Evolutionary conservation across 2,329 filamentous ascomycete genomes (phyloP), one percentile per base, ranked within the genome.

Genomic region (Calonectria hongkongensis): DNA sequence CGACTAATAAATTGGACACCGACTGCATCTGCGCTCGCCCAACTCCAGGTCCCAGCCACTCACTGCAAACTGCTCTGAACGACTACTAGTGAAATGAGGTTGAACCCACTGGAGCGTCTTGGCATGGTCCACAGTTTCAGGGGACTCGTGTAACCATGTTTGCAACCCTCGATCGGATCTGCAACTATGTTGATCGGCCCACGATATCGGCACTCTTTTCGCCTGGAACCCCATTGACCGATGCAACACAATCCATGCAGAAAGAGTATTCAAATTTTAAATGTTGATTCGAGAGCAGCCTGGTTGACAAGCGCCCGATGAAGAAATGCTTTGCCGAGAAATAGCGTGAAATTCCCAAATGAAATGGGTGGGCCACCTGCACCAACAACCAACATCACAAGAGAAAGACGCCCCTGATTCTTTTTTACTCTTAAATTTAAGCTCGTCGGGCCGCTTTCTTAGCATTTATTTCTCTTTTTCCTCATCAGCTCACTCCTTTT

Each of bases 361-460:
- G 50, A 54, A 8, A 54, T 33, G 2, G 15, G 48, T 30, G 48
- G 27, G 27, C 50, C 50, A 54, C 15, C 7, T 33, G 27, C 50
- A 62, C 28, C 45, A 71, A 10, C 41, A 43, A 43, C 41, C 41
- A 43, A 43, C 41, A 43, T 2, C 41, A 43, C 16, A 74, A 36
- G 18, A 43, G 18, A 41, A 41, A 13, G 39, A 21, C 21, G 41
- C 41, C 16, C 41, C 41, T 43, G 41, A 6, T n/a, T n/a, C 41
- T 16, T 43, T 43, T 43, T 18, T 43, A 43, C 2, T 43, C 41
- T 43, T 43, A 43, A 43, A 43, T 43, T 18, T 43, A 43, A 43
- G 41, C 41, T 16, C 16, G 18, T 43, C 5, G 2, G 41, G 18
- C 8, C 41, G 15, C 41, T n/a, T 15, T n/a, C 18, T n/a, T 36